Conservation (phyloP, 2,329 filamentous ascomycete genomes). For the Septoria petroselini region DNA sequence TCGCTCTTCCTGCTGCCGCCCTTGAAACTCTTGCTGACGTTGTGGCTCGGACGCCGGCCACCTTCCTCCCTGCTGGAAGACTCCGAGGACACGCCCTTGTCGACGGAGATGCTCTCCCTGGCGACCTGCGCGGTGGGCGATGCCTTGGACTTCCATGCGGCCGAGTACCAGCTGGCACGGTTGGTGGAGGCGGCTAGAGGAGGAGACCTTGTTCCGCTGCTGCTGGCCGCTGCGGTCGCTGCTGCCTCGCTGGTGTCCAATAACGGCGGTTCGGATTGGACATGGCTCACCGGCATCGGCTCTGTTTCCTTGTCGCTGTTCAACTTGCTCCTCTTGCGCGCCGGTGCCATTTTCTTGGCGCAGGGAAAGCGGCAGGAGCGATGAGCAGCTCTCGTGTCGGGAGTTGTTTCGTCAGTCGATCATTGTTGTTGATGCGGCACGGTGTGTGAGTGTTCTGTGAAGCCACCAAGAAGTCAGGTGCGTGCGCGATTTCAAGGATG, state of each 20-base stretch:
- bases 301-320: slow-evolving; percentile 23
- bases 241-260: background rate
- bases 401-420: too few relatives aligned
- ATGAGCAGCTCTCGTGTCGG: too few relatives aligned
- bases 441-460: too few relatives aligned
- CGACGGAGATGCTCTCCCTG: slow-evolving; percentile 46
- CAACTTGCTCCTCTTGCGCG: slow-evolving; percentile 30
- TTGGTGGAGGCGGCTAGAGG: background rate
- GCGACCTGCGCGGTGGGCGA: slow-evolving; percentile 48
- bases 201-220: background rate
- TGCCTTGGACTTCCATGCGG: slow-evolving; percentile 44
- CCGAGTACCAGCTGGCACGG: slow-evolving; percentile 45
- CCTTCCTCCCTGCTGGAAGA: slow-evolving; percentile 34
- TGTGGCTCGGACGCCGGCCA: slow-evolving; percentile 31
- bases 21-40: slow-evolving; percentile 42
- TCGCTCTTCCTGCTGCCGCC: slow-evolving; percentile 46
- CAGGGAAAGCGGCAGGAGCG: too few relatives aligned
- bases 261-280: slow-evolving; percentile 14
- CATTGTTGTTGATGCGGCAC: too few relatives aligned
- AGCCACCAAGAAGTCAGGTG: too few relatives aligned
- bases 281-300: slow-evolving; percentile 10
- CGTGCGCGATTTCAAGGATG: too few relatives aligned
- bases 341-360: slow-evolving; percentile 27
- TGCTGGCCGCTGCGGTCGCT: background rate
- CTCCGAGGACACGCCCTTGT: slow-evolving; percentile 45